phyloP scores from a whole-genome alignment of 75 land plant genomes.

The Picea sitchensis region DNA sequence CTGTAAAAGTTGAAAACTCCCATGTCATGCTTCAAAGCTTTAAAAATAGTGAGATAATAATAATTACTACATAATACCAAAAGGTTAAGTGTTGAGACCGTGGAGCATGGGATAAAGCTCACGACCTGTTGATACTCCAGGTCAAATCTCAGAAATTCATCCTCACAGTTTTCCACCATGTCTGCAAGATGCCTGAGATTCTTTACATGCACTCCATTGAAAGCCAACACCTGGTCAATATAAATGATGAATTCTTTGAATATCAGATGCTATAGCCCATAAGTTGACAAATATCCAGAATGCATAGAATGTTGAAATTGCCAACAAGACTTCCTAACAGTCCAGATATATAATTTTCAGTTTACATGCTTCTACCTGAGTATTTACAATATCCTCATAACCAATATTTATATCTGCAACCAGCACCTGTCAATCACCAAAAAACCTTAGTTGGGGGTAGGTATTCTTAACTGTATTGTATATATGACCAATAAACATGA shows the following conservation, averaged over 20 bases:
- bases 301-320: neutral
- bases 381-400: constrained; percentile 91
- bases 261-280: neutral
- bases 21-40: neutral
- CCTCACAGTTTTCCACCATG: constrained; percentile 89
- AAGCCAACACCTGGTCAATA: constrained; percentile 58
- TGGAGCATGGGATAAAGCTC: neutral
- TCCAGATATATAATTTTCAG: neutral
- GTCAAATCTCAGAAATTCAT: constrained; percentile 83
- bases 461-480: neutral
- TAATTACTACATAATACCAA: neutral
- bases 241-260: neutral
- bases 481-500: neutral
- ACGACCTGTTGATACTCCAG: constrained; percentile 92
- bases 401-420: constrained; percentile 96
- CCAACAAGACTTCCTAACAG: neutral
- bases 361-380: constrained; percentile 55
- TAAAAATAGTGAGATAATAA: neutral
- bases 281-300: neutral
- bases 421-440: constrained; percentile 53
- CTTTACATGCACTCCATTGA: constrained; percentile 85
- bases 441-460: neutral
- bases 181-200: constrained; percentile 79
- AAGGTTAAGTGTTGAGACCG: constrained; percentile 8
- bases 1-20: constrained; percentile 28